Evolutionary conservation across 805 yeast species (phyloP).

Genomic region (Wickerhamiella siamensis): DNA sequence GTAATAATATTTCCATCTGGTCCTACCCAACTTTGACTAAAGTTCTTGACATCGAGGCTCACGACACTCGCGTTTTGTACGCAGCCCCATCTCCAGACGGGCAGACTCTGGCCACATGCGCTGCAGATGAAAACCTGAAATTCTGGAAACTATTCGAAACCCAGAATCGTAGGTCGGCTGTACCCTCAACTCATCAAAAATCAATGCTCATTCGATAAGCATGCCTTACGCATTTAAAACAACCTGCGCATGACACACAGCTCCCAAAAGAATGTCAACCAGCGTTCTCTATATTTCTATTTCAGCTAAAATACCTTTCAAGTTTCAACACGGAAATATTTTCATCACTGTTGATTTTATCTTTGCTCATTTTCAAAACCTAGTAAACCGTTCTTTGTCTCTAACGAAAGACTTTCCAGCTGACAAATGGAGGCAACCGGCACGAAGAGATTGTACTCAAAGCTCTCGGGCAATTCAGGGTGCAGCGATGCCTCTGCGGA

Average conservation of each 20-base stretch:
- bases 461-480: background rate
- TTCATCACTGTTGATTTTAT: no score
- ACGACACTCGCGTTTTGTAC: conserved; percentile 72
- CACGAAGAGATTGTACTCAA: conserved; percentile 1
- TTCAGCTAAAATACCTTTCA: no score
- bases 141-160: conserved; percentile 83
- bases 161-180: conserved; percentile 5
- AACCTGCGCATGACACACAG: no score
- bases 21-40: conserved; percentile 74
- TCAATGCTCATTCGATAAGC: conserved; percentile 37
- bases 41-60: conserved; percentile 85
- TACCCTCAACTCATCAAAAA: conserved; percentile 29
- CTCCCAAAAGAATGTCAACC: no score
- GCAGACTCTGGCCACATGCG: conserved; percentile 80
- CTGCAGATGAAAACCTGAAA: conserved; percentile 91
- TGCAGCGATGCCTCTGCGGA: background rate
- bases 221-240: no score
- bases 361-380: no score
- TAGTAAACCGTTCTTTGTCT: no score
- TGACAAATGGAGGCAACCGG: background rate
- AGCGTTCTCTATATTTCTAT: no score
- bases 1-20: conserved; percentile 69
- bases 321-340: no score
- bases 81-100: conserved; percentile 85
- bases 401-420: no score